Percentiles rank a stretch among this genome's conserved stretches.
Evolutionary conservation across 345 rosid genomes (phyloP).

Genomic region (Pugionium dolabratum): DNA sequence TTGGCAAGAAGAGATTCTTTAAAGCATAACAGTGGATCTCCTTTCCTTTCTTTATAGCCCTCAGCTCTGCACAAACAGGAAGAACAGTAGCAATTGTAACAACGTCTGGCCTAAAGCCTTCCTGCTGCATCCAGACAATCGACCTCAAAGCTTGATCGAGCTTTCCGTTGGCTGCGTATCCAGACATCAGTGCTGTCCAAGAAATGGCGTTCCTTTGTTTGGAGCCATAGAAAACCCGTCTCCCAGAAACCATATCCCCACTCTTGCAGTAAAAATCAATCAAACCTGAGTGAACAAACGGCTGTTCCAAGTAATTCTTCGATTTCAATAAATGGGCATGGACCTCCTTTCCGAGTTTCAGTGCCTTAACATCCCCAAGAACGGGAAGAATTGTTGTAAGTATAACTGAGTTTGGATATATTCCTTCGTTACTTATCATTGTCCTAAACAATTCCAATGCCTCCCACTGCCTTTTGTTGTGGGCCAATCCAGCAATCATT

Average conservation of each 20-base stretch:
- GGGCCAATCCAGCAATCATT: slow-evolving; percentile 79
- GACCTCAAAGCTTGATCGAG: slow-evolving; percentile 85
- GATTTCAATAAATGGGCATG: slow-evolving; percentile 69
- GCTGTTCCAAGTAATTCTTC: slow-evolving; percentile 49
- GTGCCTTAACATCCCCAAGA: slow-evolving; percentile 61
- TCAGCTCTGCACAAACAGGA: slow-evolving; percentile 72
- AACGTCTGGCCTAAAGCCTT: slow-evolving; percentile 74
- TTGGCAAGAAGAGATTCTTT: slow-evolving; percentile 69
- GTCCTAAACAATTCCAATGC: slow-evolving; percentile 61
- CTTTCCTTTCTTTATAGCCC: slow-evolving; percentile 70
- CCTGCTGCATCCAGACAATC: slow-evolving; percentile 93
- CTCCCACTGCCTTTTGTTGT: slow-evolving; percentile 64
- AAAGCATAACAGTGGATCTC: slow-evolving; percentile 83
- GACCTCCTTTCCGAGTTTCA: slow-evolving; percentile 67
- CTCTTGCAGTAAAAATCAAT: slow-evolving; percentile 90
- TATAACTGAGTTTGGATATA: slow-evolving; percentile 66
- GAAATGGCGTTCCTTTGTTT: slow-evolving; percentile 64
- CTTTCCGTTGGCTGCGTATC: slow-evolving; percentile 72
- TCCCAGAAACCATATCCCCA: slow-evolving; percentile 66
- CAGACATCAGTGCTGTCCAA: slow-evolving; percentile 93
- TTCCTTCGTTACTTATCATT: slow-evolving; percentile 70
- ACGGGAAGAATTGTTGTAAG: slow-evolving; percentile 66
- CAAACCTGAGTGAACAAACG: slow-evolving; percentile 66
- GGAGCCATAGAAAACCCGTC: slow-evolving; percentile 67
- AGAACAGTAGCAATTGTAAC: slow-evolving; percentile 73